Percentiles rank a stretch among this genome's conserved stretches.
Conservation (phyloP, 2,329 filamentous ascomycete species). For the Phoma sp. region DNA sequence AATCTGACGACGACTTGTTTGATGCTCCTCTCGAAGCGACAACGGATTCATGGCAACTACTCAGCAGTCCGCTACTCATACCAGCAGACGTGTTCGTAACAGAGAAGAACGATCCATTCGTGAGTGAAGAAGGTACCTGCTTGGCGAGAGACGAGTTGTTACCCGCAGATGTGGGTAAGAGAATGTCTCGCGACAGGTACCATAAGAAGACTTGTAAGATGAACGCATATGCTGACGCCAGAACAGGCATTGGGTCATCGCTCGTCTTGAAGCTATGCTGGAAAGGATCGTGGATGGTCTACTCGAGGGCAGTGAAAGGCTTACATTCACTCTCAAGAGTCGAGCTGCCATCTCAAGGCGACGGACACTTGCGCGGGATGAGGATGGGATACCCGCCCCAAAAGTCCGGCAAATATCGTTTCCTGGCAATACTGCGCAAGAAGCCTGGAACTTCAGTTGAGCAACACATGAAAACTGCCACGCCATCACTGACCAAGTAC, state of each 20-base stretch:
- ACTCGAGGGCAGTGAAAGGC: slow-evolving; percentile 54
- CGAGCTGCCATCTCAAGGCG: slow-evolving; percentile 33
- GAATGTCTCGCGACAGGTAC: slow-evolving; percentile 24
- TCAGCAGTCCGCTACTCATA: slow-evolving; percentile 7
- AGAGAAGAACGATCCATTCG: not conserved
- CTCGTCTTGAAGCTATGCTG: slow-evolving; percentile 64
- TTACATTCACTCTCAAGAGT: slow-evolving; percentile 60
- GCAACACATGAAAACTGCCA: slow-evolving; percentile 6
- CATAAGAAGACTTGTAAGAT: not conserved
- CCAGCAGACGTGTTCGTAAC: not conserved
- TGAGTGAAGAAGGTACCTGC: not conserved
- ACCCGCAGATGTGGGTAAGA: not conserved
- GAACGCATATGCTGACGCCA: slow-evolving; percentile 12
- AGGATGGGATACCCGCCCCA: slow-evolving; percentile 18
- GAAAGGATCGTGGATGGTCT: slow-evolving; percentile 61
- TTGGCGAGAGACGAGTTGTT: not conserved
- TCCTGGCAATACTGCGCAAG: slow-evolving; percentile 62
- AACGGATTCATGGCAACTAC: slow-evolving; percentile 14
- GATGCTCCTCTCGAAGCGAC: slow-evolving; percentile 6
- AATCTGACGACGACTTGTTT: slow-evolving; percentile 3
- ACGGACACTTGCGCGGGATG: slow-evolving; percentile 12
- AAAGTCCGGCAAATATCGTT: slow-evolving; percentile 52
- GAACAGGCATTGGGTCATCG: slow-evolving; percentile 52
- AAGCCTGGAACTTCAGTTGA: slow-evolving; percentile 66
- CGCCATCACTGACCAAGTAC: not conserved